These are phyloP conservation scores for Fraxinus pennsylvanica DNA, from an alignment of 257 asterid genomes.

Conservation along the genomic window DNA sequence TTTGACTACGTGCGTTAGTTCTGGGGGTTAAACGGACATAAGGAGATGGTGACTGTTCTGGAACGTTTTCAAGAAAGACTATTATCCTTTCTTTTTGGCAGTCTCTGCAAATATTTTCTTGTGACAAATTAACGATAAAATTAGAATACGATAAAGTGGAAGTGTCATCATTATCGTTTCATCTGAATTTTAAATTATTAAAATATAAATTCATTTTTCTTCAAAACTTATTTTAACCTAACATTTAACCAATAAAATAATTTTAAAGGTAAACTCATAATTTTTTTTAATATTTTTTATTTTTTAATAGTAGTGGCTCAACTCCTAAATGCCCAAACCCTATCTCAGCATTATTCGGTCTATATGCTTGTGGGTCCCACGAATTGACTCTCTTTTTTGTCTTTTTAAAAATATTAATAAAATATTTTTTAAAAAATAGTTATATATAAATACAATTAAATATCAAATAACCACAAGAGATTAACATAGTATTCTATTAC, in stretches of 20 bases:
- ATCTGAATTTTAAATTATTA: not conserved
- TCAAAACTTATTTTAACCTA: too few species aligned
- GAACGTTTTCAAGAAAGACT: constrained; percentile 27
- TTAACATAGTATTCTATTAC: too few species aligned
- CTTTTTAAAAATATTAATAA: too few species aligned
- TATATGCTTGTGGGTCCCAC: too few species aligned
- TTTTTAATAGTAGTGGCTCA: too few species aligned
- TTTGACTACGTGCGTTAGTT: constrained; percentile 28
- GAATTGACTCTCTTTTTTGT: too few species aligned
- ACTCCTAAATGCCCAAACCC: too few species aligned
- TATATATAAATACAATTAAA: too few species aligned
- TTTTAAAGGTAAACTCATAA: too few species aligned
- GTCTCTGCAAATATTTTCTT: constrained; percentile 12
- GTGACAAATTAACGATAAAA: not conserved
- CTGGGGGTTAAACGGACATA: constrained; percentile 40
- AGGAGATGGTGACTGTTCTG: constrained; percentile 30
- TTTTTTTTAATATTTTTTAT: accelerated
- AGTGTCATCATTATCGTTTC: constrained; percentile 3
- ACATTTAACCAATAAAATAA: not conserved
- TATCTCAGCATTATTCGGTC: too few species aligned
- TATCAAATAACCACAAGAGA: too few species aligned
- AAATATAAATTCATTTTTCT: not conserved
- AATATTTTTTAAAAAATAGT: too few species aligned
- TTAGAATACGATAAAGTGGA: constrained; percentile 18
- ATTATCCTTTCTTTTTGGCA: constrained; percentile 34